phyloP scores from a whole-genome alignment of 2,329 filamentous ascomycete species.

The Colletotrichum echinochloae region DNA sequence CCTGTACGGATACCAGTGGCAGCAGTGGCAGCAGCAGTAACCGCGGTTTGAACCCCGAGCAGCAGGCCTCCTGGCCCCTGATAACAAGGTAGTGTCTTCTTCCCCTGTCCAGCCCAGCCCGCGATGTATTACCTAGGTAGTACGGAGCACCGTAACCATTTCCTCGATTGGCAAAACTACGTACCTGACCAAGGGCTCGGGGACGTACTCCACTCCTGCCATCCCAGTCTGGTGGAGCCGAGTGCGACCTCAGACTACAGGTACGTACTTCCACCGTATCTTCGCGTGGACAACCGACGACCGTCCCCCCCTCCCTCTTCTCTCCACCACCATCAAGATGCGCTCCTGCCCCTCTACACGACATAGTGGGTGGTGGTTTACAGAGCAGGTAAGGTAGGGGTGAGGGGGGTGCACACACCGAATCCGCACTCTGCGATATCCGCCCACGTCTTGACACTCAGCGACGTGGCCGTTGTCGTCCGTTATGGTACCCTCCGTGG shows the following conservation, averaged over 20 bases:
- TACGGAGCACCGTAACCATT: neutral
- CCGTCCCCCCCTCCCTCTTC: neutral
- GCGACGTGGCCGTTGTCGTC: conserved; percentile 8
- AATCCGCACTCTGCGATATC: neutral
- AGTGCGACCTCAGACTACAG: neutral
- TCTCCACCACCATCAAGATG: neutral
- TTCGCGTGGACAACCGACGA: conserved; percentile 1
- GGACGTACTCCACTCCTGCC: neutral
- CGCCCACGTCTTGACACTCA: neutral
- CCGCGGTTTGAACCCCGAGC: conserved; percentile 13
- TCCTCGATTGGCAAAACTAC: neutral
- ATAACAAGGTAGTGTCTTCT: neutral
- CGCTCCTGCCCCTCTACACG: neutral
- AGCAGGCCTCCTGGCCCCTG: neutral
- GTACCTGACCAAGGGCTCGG: neutral
- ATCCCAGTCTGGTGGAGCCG: conserved; percentile 8
- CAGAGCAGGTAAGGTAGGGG: too few relatives aligned
- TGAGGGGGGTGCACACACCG: neutral
- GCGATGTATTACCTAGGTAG: neutral
- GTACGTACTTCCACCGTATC: conserved; percentile 37
- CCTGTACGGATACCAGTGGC: too few relatives aligned
- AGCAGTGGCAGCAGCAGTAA: neutral
- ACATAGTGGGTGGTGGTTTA: neutral
- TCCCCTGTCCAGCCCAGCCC: neutral
- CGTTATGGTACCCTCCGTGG: conserved; percentile 3